These are phyloP conservation scores for Hordeum pubiflorum DNA, from an alignment of 202 grass and related monocot species.

Conservation along the genomic window DNA sequence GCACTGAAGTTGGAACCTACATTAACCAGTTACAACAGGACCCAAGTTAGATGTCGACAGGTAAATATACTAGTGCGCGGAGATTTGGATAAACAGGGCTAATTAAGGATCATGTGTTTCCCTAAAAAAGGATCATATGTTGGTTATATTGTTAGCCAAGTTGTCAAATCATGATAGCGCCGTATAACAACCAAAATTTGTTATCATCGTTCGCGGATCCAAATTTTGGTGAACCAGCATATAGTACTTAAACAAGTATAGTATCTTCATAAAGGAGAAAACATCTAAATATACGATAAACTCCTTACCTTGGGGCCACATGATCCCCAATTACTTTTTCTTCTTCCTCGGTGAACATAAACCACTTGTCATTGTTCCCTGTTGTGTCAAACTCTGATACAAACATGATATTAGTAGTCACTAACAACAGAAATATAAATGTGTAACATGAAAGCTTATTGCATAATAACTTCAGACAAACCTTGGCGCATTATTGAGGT, in stretches of 20 bases:
- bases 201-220: not conserved
- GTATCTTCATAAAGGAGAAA: not conserved
- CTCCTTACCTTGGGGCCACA: slow-evolving; percentile 28
- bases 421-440: slow-evolving; percentile 2
- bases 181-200: not conserved
- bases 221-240: not conserved
- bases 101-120: not conserved
- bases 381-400: slow-evolving; percentile 38
- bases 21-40: slow-evolving; percentile 15
- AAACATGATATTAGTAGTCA: slow-evolving; percentile 27
- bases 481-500: slow-evolving; percentile 54
- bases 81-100: not conserved
- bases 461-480: slow-evolving; percentile 15
- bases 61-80: not conserved
- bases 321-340: slow-evolving; percentile 48
- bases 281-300: not conserved
- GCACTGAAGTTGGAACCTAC: not conserved
- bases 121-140: too few species aligned
- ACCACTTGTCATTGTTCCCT: slow-evolving; percentile 58
- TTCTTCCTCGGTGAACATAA: slow-evolving; percentile 51
- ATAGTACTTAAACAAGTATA: not conserved
- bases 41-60: not conserved
- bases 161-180: not conserved
- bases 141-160: not conserved
- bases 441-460: not conserved